Percentiles rank a stretch among this genome's conserved stretches.
These are phyloP conservation scores for Omphalotus olearius DNA, from an alignment of 1,284 basidiomycete genomes.

Conservation along the genomic window DNA sequence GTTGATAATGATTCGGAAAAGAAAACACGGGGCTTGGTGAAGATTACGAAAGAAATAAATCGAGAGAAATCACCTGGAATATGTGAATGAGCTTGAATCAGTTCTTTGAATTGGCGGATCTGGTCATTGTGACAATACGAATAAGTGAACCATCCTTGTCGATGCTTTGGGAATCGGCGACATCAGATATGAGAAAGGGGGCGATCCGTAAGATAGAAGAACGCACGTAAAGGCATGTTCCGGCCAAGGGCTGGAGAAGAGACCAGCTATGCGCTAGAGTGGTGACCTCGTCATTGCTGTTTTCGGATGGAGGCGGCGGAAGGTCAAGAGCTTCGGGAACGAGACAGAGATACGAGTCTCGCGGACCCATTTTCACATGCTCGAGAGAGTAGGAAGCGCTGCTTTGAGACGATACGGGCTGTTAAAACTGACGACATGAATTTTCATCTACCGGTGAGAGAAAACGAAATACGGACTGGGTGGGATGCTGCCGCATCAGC, in stretches of 20 bases:
- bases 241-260: conserved; percentile 69
- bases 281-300: conserved; percentile 52
- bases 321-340: conserved; percentile 61
- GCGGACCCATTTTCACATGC: conserved; percentile 66
- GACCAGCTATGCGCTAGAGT: conserved; percentile 75
- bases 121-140: conserved; percentile 90
- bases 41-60: conserved; percentile 15
- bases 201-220: conserved; percentile 13
- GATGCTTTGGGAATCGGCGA: conserved; percentile 46
- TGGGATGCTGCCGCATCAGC: conserved; percentile 12
- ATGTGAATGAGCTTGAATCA: conserved; percentile 49
- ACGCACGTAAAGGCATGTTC: conserved; percentile 78
- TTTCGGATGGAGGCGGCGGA: conserved; percentile 35
- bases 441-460: conserved; percentile 24
- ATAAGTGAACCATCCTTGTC: conserved; percentile 94
- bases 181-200: conserved; percentile 18
- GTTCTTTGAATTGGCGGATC: conserved; percentile 87
- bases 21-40: too few relatives aligned
- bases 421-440: conserved; percentile 16
- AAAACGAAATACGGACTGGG: conserved; percentile 19
- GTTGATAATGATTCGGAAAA: too few relatives aligned
- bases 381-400: conserved; percentile 47
- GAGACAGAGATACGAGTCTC: conserved; percentile 67
- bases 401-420: conserved; percentile 12
- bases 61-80: conserved; percentile 49